phyloP scores from a whole-genome alignment of 352 stramenopile species.

The Albugo laibachii region DNA sequence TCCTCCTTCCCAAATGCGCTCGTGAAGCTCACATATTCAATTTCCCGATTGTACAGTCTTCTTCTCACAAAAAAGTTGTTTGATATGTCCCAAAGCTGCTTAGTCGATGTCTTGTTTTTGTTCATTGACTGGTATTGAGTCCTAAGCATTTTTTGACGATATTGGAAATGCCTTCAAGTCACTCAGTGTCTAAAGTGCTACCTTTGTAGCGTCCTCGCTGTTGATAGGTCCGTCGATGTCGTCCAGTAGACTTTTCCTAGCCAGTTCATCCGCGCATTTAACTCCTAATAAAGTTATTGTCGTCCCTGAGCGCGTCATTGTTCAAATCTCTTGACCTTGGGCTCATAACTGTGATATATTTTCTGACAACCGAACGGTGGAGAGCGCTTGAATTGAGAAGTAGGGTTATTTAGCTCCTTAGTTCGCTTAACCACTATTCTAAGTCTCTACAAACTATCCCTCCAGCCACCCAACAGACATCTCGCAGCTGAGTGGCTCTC shows the following conservation, averaged over 20 bases:
- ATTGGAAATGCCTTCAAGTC: neutral
- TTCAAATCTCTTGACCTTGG: neutral
- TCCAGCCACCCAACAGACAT: too few species aligned
- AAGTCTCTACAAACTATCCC: too few species aligned
- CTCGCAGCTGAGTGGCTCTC: too few species aligned
- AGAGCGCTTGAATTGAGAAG: too few species aligned
- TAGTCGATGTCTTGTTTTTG: neutral
- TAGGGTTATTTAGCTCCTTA: too few species aligned
- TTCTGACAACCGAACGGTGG: too few species aligned
- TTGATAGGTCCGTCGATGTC: conserved; percentile 4
- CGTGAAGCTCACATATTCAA: conserved; percentile 6
- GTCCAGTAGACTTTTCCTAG: neutral
- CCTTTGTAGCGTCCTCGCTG: neutral
- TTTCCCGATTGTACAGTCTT: conserved; percentile 9
- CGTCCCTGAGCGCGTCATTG: neutral
- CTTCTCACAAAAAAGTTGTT: conserved; percentile 9
- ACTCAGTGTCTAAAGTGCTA: neutral
- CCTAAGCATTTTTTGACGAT: neutral
- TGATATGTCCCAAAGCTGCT: conserved; percentile 7
- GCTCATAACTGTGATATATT: conserved; percentile 3
- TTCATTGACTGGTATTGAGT: conserved; percentile 9
- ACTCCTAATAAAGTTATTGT: neutral
- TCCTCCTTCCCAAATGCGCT: conserved; percentile 1
- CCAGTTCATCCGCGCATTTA: neutral
- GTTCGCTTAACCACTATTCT: too few species aligned